Evolutionary conservation across 2,329 filamentous ascomycete genomes (phyloP).

Genomic region (Ophiostoma piceae): DNA sequence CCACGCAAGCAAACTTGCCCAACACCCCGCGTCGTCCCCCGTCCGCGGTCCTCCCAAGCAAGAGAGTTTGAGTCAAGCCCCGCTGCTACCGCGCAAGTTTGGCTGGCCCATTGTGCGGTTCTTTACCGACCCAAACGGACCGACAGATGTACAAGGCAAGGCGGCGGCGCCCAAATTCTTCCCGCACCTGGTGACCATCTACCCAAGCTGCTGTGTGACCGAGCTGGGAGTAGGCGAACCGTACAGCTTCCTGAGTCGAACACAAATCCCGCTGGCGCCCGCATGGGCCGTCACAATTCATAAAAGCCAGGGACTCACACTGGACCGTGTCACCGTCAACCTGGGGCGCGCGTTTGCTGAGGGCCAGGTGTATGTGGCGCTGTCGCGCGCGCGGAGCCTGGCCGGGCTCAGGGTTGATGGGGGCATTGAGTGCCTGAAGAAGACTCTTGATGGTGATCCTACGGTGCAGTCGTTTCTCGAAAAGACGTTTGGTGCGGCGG

Average conservation of each 20-base stretch:
- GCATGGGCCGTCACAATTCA: conserved; percentile 62
- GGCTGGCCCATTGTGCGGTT: conserved; percentile 24
- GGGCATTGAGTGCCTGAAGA: conserved; percentile 19
- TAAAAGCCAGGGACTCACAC: conserved; percentile 58
- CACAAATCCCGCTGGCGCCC: conserved; percentile 55
- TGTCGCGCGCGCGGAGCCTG: conserved; percentile 51
- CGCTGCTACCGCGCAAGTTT: not conserved
- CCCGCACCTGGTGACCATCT: conserved; percentile 39
- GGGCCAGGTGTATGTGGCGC: conserved; percentile 59
- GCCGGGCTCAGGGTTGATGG: conserved; percentile 43
- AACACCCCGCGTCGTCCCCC: not conserved
- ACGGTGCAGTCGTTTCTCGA: not conserved
- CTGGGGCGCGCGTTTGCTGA: conserved; percentile 48
- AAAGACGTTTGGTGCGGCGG: not conserved
- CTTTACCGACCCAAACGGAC: conserved; percentile 42
- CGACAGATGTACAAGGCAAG: conserved; percentile 28
- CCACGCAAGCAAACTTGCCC: not conserved
- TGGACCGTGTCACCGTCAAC: conserved; percentile 54
- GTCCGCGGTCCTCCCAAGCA: not conserved
- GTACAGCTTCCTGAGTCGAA: conserved; percentile 48
- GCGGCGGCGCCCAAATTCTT: not conserved
- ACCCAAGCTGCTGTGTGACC: conserved; percentile 46
- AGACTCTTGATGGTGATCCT: not conserved
- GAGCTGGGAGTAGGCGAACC: conserved; percentile 43
- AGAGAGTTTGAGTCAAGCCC: not conserved